phyloP scores from a whole-genome alignment of 768 basidiomycete genomes.

The Psilocybe azurescens region DNA sequence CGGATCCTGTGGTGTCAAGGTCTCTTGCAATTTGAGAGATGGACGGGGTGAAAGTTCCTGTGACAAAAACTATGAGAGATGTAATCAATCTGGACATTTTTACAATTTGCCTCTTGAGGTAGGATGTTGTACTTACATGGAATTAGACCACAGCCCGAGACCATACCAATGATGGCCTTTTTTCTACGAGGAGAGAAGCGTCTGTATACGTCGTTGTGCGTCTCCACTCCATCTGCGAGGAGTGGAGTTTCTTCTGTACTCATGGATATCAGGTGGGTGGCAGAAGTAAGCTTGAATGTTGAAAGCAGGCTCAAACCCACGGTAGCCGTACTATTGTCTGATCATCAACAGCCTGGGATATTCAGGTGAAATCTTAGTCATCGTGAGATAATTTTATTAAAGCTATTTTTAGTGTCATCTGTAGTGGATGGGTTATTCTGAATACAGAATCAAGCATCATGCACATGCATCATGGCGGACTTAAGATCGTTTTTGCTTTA shows the following conservation, averaged over 20 bases:
- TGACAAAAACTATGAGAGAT: conserved; percentile 59
- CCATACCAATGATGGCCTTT: conserved; percentile 56
- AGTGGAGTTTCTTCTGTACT: conserved; percentile 39
- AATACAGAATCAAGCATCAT: no score
- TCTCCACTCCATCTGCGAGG: conserved; percentile 23
- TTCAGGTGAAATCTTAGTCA: background rate
- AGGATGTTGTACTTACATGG: conserved; percentile 47
- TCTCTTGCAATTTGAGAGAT: conserved; percentile 78
- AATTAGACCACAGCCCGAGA: conserved; percentile 66
- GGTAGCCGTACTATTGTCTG: no score
- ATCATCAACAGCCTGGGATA: no score
- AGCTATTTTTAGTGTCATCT: no score
- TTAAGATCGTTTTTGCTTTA: no score
- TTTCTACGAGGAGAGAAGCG: conserved; percentile 63
- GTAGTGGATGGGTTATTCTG: no score
- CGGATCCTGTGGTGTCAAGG: conserved; percentile 55
- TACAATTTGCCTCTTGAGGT: background rate
- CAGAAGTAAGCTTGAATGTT: no score
- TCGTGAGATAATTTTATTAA: background rate
- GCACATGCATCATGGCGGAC: background rate
- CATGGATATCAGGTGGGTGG: background rate
- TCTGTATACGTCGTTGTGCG: conserved; percentile 50
- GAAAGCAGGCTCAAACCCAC: no score
- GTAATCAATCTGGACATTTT: background rate
- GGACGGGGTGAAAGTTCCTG: conserved; percentile 73